These are phyloP conservation scores for Boletus pseudo-olivaceus DNA, from an alignment of 768 basidiomycete species.

Conservation along the genomic window DNA sequence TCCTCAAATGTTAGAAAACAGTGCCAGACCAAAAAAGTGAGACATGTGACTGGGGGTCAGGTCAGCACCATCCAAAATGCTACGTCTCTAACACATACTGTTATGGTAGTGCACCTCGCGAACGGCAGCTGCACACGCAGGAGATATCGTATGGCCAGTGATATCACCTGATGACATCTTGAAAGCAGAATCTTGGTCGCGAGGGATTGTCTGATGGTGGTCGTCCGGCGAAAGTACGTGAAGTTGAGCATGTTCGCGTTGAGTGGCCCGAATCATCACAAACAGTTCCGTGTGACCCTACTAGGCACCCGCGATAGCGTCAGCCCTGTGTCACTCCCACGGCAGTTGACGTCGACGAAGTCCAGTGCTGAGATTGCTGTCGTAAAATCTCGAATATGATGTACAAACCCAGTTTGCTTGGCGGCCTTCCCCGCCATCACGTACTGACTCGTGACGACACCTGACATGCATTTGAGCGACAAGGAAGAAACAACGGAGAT, in stretches of 20 bases:
- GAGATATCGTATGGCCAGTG: not conserved
- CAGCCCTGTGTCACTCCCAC: not conserved
- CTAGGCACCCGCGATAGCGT: not conserved
- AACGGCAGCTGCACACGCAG: not conserved
- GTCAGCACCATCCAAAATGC: not conserved
- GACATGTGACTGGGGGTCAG: conserved; percentile 1
- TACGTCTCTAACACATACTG: too few relatives aligned
- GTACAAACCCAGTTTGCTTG: too few relatives aligned
- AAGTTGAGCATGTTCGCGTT: not conserved
- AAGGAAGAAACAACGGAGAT: too few relatives aligned
- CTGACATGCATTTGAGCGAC: too few relatives aligned
- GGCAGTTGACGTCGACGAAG: not conserved
- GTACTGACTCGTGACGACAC: too few relatives aligned
- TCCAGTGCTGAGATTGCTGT: too few relatives aligned
- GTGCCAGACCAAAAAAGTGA: conserved; percentile 14
- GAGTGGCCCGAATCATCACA: too few relatives aligned
- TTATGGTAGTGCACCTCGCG: conserved; percentile 11
- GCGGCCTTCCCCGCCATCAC: too few relatives aligned
- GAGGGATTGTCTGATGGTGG: too few relatives aligned
- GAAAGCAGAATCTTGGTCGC: not conserved
- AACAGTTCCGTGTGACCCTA: too few relatives aligned
- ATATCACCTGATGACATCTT: not conserved
- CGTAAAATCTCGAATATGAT: too few relatives aligned
- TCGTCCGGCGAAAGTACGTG: not conserved
- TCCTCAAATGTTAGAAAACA: conserved; percentile 10